Base-by-base conservation (phyloP, 169 alveolate species). In the Babesia microti region DNA sequence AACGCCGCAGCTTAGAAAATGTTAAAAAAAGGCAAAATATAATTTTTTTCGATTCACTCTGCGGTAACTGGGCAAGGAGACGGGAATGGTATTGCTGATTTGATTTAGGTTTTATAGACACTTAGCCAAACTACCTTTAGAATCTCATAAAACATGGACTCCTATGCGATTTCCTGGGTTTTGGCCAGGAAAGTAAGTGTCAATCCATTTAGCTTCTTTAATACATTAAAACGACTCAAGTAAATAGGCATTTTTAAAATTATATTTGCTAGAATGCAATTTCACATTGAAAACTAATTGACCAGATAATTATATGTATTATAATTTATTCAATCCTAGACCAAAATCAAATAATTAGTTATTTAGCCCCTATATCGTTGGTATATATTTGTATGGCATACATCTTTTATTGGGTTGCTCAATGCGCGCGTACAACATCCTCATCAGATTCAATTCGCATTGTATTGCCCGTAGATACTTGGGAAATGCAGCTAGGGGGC, bases 31-130 rank as follows among this genome's bases (percentile, higher is more conserved):
- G 81, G 32, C 63, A 76, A n/a, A 74, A 74, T 46, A 74, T 72
- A 3, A 74, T 74, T 45, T 74, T 74, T 49, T 74, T 74, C 45
- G 84, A 74, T 29, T 72, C 67, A 44, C 59, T 74, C 18, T 68
- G 78, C 28, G 84, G 84, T 12, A 74, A 74, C 41, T 74, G 84
- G 84, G 56, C 48, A 11, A 41, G 78, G 37, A 40, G 80, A 14
- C 52, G 84, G 42, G 84, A 74, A 34, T 74, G 84, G 84, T 74
- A 49, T 14, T 28, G 19, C 15, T 28, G 15, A 9, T 56, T 24
- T 29, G 7, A 3, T 9, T 6, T 21, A 54, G 68, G 68, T 60
- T 72, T 28, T 69, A 54, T 42, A 32, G 65, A 46, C 55, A 65
- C 18, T 40, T 54, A 12, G 3, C 22, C n/a, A 35, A 34, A 0